A percentile compares a stretch with the other conserved stretches of the same genome.
Evolutionary conservation across 345 rosid species (phyloP).

Genomic region (Eucalyptus sp.): DNA sequence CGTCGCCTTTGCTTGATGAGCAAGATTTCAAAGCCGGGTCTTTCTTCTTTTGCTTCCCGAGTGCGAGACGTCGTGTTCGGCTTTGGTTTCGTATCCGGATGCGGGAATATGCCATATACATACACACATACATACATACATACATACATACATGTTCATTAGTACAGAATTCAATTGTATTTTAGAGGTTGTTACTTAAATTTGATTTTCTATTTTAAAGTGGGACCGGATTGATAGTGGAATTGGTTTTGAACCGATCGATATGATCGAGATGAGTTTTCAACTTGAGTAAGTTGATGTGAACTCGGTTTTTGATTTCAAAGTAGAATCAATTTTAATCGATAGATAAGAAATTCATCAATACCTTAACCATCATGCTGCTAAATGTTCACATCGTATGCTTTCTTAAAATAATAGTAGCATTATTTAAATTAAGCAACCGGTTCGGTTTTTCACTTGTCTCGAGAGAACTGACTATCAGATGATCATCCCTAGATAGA

Average conservation of each 20-base stretch:
- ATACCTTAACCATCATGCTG: rapidly evolving
- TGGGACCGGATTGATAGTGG: background rate
- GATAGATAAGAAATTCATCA: background rate
- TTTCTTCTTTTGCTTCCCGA: background rate
- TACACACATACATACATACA: too few relatives aligned
- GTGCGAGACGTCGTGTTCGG: background rate
- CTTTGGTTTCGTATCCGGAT: background rate
- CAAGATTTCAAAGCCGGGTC: background rate
- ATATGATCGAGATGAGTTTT: too few relatives aligned
- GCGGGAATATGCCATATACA: background rate
- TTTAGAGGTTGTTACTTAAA: background rate
- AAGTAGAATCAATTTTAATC: background rate
- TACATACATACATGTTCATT: background rate
- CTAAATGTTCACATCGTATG: background rate
- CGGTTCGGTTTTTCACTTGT: background rate
- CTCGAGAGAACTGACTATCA: background rate
- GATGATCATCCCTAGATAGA: background rate
- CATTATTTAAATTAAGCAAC: background rate
- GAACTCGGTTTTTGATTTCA: rapidly evolving
- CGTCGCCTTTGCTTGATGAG: background rate
- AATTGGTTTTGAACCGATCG: background rate
- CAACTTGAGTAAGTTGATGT: background rate
- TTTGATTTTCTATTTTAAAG: rapidly evolving
- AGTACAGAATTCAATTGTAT: rapidly evolving
- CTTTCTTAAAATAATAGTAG: background rate